Percentiles rank a stretch among this genome's conserved stretches.
phyloP scores from a whole-genome alignment of 2,329 filamentous ascomycete species.

The Xylaria digitata region DNA sequence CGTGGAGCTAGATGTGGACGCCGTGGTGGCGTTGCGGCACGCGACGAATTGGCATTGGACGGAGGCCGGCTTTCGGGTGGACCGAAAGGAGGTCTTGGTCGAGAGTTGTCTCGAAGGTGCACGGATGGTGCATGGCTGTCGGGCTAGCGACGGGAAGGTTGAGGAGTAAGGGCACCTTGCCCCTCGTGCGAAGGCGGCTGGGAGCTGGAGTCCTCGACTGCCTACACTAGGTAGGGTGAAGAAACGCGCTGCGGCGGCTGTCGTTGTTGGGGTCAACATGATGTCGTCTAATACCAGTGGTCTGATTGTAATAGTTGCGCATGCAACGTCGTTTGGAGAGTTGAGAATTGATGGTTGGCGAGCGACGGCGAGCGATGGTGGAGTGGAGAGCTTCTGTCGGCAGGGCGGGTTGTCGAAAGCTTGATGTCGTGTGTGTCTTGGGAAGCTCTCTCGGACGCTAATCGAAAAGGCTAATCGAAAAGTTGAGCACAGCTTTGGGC shows the following conservation, averaged over 20 bases:
- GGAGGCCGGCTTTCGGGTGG: conserved; percentile 30
- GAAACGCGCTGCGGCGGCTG: conserved; percentile 46
- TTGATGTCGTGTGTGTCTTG: conserved; percentile 37
- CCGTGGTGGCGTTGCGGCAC: conserved; percentile 44
- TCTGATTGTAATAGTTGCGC: conserved; percentile 16
- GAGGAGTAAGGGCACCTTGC: conserved; percentile 44
- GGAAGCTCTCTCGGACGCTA: conserved; percentile 18
- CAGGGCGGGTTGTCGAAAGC: conserved; percentile 30
- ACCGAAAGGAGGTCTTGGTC: conserved; percentile 33
- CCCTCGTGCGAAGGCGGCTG: conserved; percentile 44
- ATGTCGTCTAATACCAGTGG: conserved; percentile 25
- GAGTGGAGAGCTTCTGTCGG: conserved; percentile 36
- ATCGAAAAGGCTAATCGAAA: conserved; percentile 26
- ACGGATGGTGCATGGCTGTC: conserved; percentile 41
- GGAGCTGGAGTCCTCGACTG: conserved; percentile 48
- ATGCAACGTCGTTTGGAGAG: background rate
- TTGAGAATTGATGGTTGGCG: background rate
- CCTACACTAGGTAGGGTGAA: conserved; percentile 39
- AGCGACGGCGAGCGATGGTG: conserved; percentile 11
- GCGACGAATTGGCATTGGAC: conserved; percentile 43
- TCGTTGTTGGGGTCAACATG: conserved; percentile 47
- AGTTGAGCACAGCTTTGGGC: conserved; percentile 34
- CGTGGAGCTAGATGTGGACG: conserved; percentile 34
- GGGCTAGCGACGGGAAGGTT: conserved; percentile 39
- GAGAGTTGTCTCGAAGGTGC: conserved; percentile 38